Evolutionary conservation across 371 early-diverging fungal genomes (phyloP).

Genomic region (Coemansia sp.): DNA sequence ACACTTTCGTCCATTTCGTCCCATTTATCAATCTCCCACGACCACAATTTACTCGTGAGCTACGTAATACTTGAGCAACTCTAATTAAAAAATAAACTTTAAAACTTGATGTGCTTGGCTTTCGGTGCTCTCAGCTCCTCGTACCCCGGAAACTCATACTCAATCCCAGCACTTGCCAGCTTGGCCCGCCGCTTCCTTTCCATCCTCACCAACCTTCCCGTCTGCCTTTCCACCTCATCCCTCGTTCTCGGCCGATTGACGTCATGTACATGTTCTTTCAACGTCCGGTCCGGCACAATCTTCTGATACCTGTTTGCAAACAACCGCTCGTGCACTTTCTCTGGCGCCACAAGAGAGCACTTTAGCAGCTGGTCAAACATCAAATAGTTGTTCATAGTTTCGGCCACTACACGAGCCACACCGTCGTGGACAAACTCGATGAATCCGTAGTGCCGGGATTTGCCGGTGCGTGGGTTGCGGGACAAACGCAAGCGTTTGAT

Average conservation of each 20-base stretch:
- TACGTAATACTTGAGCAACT: conserved; percentile 23
- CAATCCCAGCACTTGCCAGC: conserved; percentile 67
- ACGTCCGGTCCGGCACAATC: conserved; percentile 61
- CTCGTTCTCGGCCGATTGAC: conserved; percentile 62
- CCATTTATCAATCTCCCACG: conserved; percentile 40
- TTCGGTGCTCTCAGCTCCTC: conserved; percentile 32
- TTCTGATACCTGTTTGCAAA: conserved; percentile 65
- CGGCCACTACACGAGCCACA: conserved; percentile 87
- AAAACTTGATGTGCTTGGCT: conserved; percentile 41
- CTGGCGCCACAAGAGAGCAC: conserved; percentile 68
- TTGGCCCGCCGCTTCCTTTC: conserved; percentile 61
- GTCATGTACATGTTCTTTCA: conserved; percentile 56
- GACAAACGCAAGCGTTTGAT: conserved; percentile 77
- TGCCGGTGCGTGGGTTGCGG: conserved; percentile 86
- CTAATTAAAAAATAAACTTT: too few relatives aligned
- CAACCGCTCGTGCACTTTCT: conserved; percentile 68
- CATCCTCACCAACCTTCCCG: conserved; percentile 53
- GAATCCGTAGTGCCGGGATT: conserved; percentile 87
- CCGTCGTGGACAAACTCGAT: conserved; percentile 78
- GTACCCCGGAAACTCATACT: conserved; percentile 78
- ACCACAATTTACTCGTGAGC: conserved; percentile 18
- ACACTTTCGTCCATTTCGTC: background rate
- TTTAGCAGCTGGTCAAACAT: conserved; percentile 77
- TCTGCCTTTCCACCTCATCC: conserved; percentile 52
- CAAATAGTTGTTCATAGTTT: conserved; percentile 95